Evolutionary conservation across 768 basidiomycete genomes (phyloP).

Genomic region (Leccinum fibrillosum): DNA sequence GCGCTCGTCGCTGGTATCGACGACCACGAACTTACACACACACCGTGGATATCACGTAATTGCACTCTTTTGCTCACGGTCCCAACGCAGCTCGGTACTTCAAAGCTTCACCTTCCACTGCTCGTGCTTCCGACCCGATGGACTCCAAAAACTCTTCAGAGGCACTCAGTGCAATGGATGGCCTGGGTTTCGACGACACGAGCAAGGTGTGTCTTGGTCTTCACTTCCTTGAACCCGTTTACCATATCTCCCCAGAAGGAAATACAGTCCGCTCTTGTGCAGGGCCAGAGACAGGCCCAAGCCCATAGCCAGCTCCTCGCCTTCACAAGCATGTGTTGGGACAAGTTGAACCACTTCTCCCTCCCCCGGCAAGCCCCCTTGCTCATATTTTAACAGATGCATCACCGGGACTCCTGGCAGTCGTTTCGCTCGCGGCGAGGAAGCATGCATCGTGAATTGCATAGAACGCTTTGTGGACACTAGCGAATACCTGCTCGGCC

Average conservation of each 20-base stretch:
- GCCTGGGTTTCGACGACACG: conserved; percentile 61
- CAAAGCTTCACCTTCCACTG: background rate
- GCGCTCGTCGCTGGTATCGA: conserved; percentile 6
- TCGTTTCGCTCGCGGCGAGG: conserved; percentile 75
- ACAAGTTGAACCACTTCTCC: conserved; percentile 60
- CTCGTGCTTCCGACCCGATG: conserved; percentile 7
- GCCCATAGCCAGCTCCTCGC: conserved; percentile 71
- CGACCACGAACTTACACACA: conserved; percentile 4
- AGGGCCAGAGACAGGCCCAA: conserved; percentile 78
- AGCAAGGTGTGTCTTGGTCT: conserved; percentile 53
- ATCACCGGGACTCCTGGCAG: conserved; percentile 75
- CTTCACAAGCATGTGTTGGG: conserved; percentile 86
- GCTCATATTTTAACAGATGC: conserved; percentile 52
- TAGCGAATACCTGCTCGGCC: conserved; percentile 75
- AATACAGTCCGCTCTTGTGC: conserved; percentile 72
- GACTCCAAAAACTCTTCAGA: conserved; percentile 26
- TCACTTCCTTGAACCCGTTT: conserved; percentile 1
- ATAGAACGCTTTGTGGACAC: conserved; percentile 91
- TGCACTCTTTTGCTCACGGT: conserved; percentile 24
- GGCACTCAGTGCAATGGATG: conserved; percentile 37
- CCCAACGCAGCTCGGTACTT: background rate
- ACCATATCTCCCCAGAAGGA: conserved; percentile 59
- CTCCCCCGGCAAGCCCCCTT: background rate
- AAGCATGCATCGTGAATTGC: conserved; percentile 82
- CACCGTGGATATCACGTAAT: conserved; percentile 21